These are phyloP conservation scores for Cladorrhinum sp. DNA, from an alignment of 2,329 filamentous ascomycete species.

Conservation along the genomic window DNA sequence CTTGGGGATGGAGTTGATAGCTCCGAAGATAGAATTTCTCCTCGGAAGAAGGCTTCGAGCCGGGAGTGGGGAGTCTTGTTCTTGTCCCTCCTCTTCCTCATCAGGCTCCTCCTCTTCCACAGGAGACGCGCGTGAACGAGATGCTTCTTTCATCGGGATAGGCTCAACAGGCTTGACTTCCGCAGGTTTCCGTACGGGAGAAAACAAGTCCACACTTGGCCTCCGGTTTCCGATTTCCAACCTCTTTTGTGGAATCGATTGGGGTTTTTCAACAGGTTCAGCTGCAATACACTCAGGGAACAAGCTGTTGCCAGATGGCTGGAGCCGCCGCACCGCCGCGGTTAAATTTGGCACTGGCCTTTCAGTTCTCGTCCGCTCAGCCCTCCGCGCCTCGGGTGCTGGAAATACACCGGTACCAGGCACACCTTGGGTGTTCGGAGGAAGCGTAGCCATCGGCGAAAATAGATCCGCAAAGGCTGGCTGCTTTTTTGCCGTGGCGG, in stretches of 20 bases:
- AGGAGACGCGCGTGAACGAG: slow-evolving; percentile 1
- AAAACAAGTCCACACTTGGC: slow-evolving; percentile 36
- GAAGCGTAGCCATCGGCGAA: slow-evolving; percentile 50
- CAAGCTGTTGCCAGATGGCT: slow-evolving; percentile 7
- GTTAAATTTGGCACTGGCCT: neutral
- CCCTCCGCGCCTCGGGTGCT: slow-evolving; percentile 1
- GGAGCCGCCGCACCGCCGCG: neutral
- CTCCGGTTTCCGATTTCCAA: slow-evolving; percentile 25
- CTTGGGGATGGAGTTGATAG: slow-evolving; percentile 11
- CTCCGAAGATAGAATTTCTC: slow-evolving; percentile 21
- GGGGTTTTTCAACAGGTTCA: neutral
- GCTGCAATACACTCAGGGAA: slow-evolving; percentile 11
- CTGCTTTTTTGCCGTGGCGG: slow-evolving; percentile 28
- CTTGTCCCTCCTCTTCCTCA: neutral
- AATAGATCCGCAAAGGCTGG: slow-evolving; percentile 56
- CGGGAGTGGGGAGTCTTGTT: slow-evolving; percentile 21
- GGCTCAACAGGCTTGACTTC: slow-evolving; percentile 4
- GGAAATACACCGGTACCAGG: slow-evolving; percentile 18
- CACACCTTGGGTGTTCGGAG: slow-evolving; percentile 21
- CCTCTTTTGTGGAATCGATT: slow-evolving; percentile 2
- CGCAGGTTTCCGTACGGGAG: slow-evolving; percentile 29
- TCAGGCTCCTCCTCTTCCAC: slow-evolving; percentile 1
- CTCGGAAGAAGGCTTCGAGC: slow-evolving; percentile 36
- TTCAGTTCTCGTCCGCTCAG: slow-evolving; percentile 5
- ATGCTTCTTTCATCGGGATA: slow-evolving; percentile 10